phyloP scores from a whole-genome alignment of 495 filamentous ascomycete species.

The Mytilinidion resinicola region DNA sequence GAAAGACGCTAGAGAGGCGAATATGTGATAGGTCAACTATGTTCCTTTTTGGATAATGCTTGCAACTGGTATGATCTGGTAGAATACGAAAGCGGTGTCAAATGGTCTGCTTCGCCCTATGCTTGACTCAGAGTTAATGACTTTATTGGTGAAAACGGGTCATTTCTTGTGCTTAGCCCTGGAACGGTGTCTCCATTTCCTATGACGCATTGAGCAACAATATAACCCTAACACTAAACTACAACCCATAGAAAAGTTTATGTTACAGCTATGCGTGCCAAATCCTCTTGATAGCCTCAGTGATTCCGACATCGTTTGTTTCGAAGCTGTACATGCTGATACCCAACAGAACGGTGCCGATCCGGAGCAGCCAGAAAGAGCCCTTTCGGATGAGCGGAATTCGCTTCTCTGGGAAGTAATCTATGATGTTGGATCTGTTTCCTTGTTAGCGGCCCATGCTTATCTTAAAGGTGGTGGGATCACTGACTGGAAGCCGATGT shows the following conservation, averaged over 20 bases:
- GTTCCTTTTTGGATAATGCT: no score
- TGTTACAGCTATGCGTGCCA: slow-evolving; percentile 57
- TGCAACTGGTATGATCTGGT: no score
- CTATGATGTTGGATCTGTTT: slow-evolving; percentile 65
- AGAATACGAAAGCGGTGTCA: no score
- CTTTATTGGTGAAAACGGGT: no score
- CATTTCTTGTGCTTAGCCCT: no score
- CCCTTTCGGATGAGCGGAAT: slow-evolving; percentile 58
- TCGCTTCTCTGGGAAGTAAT: slow-evolving; percentile 74
- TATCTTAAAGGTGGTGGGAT: slow-evolving; percentile 1
- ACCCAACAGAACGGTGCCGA: slow-evolving; percentile 70
- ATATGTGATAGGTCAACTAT: no score
- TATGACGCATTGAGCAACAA: neutral
- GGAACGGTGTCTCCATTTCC: neutral
- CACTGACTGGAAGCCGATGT: slow-evolving; percentile 82
- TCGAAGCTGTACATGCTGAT: slow-evolving; percentile 96
- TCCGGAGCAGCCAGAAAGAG: slow-evolving; percentile 71
- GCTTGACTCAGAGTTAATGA: no score
- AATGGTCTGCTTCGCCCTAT: no score
- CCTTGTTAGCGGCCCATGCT: neutral
- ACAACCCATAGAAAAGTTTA: no score
- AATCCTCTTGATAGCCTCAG: slow-evolving; percentile 76
- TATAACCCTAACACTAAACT: no score
- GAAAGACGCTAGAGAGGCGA: no score
- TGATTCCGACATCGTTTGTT: slow-evolving; percentile 97